phyloP scores from a whole-genome alignment of 441 rosid genomes.

The Raphanus hybrid region DNA sequence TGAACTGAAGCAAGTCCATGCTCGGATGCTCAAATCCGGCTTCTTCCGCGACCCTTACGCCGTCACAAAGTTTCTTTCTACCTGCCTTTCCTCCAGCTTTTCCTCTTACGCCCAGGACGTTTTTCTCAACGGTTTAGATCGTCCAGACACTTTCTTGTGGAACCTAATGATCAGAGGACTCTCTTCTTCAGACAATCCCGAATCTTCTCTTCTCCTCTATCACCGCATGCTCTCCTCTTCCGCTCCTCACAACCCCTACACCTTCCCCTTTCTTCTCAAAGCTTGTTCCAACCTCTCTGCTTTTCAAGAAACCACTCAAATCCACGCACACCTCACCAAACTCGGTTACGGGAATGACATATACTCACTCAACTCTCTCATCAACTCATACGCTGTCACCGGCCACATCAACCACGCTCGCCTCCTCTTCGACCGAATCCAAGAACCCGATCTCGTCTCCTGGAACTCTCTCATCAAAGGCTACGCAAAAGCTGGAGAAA shows the following conservation, averaged over 20 bases:
- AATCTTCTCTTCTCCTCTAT: slow-evolving; percentile 51
- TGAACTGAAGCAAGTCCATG: slow-evolving; percentile 60
- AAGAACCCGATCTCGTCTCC: slow-evolving; percentile 50
- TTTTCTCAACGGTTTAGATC: slow-evolving; percentile 40
- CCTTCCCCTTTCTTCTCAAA: slow-evolving; percentile 67
- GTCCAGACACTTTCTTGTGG: slow-evolving; percentile 58
- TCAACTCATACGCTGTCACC: slow-evolving; percentile 50
- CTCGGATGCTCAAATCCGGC: slow-evolving; percentile 59
- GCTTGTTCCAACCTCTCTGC: slow-evolving; percentile 55
- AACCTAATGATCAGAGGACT: slow-evolving; percentile 63
- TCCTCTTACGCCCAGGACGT: slow-evolving; percentile 50
- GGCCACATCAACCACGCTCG: slow-evolving; percentile 42
- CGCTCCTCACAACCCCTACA: slow-evolving; percentile 54
- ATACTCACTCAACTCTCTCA: slow-evolving; percentile 51
- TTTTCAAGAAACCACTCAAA: slow-evolving; percentile 50
- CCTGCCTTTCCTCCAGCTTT: slow-evolving; percentile 45
- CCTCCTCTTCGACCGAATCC: slow-evolving; percentile 49
- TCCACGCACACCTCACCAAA: slow-evolving; percentile 56
- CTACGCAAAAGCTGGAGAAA: slow-evolving; percentile 52
- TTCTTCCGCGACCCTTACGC: slow-evolving; percentile 40
- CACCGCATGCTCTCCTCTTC: slow-evolving; percentile 50
- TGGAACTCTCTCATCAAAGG: slow-evolving; percentile 71
- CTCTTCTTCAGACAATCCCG: slow-evolving; percentile 45
- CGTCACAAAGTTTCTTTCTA: slow-evolving; percentile 52
- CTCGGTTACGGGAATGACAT: slow-evolving; percentile 48